Evolutionary conservation across 2,329 filamentous ascomycete species (phyloP).

Genomic region (Zarea fungicola): DNA sequence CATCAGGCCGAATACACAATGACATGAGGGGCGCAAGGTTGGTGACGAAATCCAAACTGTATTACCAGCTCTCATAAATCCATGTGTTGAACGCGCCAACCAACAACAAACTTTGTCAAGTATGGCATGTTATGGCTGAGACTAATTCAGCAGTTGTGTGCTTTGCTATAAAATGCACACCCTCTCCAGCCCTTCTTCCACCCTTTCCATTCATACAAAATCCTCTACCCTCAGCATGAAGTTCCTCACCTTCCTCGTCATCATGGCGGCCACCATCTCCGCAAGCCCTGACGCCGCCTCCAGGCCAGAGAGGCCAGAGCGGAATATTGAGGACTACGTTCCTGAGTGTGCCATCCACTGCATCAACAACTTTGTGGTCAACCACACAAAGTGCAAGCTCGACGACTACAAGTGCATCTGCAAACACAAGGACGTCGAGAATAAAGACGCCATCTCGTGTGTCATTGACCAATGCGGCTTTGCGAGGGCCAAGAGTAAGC

Average conservation of each 20-base stretch:
- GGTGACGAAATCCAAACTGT: no score
- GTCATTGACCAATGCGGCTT: constrained; percentile 32
- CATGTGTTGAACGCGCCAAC: no score
- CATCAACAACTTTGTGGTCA: constrained; percentile 22
- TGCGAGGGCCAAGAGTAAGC: constrained; percentile 34
- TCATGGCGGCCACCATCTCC: background rate
- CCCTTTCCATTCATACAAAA: background rate
- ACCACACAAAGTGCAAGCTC: constrained; percentile 23
- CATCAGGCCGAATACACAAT: no score
- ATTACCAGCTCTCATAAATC: no score
- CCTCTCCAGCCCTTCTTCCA: background rate
- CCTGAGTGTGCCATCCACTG: constrained; percentile 35
- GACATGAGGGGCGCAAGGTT: no score
- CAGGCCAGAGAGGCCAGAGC: background rate
- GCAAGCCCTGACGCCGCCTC: background rate
- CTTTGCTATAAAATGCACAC: no score
- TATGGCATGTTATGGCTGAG: no score
- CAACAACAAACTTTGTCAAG: no score
- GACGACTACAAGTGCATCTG: constrained; percentile 32
- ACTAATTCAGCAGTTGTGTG: no score
- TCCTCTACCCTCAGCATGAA: background rate
- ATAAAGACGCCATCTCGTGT: constrained; percentile 29
- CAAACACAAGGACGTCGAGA: constrained; percentile 29
- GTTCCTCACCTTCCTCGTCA: background rate
- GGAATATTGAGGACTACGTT: constrained; percentile 21